Evolutionary conservation across 352 stramenopile genomes (phyloP), one percentile per base, ranked within the genome.

Genomic region (Pythium dissimile): DNA sequence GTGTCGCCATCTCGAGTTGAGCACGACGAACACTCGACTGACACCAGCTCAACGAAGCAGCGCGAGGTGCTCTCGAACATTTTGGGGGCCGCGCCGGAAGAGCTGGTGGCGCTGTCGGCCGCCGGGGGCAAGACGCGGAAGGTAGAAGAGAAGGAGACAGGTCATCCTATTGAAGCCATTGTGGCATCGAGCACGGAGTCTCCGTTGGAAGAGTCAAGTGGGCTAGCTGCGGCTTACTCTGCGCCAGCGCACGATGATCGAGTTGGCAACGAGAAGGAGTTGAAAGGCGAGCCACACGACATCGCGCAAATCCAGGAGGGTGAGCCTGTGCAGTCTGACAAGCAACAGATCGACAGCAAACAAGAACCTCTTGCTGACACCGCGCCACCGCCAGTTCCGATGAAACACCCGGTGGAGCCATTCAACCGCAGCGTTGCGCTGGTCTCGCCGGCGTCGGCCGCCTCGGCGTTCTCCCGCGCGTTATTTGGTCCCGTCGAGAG

Each of bases 201-300:
- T n/a, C 24, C 10, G 1, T 43, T 50, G 39, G 21, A 51, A 21
- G 51, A 50, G 26, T 59, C 51, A 16, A 59, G 51, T 42, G 51
- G 51, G 20, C 20, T 59, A 20, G 39, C 47, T 11, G 30, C 21
- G 3, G 47, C 47, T 11, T 15, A 41, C 5, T 15, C 3, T 5
- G 20, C 10, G 18, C 9, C 2, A 31, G 42, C 28, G 15, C 5
- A 30, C 8, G 44, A 38, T 15, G 12, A 34, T 26, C 5, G 20
- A 13, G 42, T 28, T 23, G 23, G 20, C 41, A 16, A 35, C n/a
- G n/a, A 27, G 6, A 11, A 27, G 2, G 16, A 49, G 42, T 30
- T 24, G 23, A 15, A n/a, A n/a, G n/a, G n/a, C n/a, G n/a, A n/a
- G n/a, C n/a, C n/a, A n/a, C n/a, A n/a, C n/a, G n/a, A n/a, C n/a